Conservation (phyloP, 179 eudicot species). For the Spergularia azorica region DNA sequence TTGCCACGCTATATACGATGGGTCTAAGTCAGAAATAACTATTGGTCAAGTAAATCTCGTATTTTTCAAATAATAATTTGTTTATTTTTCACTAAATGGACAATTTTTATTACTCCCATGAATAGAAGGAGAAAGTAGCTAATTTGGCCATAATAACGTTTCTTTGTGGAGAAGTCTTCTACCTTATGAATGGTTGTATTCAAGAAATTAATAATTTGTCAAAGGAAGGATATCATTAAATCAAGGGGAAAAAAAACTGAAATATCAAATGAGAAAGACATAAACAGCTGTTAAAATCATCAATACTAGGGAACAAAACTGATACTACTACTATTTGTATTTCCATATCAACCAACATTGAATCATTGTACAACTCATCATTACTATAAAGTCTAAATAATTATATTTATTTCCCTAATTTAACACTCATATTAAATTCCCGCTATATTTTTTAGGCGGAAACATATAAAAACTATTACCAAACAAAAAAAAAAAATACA, state of each 20-base stretch:
- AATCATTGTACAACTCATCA: conserved; percentile 32
- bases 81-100: too few relatives aligned
- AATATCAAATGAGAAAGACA: neutral
- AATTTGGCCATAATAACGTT: too few relatives aligned
- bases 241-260: neutral
- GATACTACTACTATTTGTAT: neutral
- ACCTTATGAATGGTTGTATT: too few relatives aligned
- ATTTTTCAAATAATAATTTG: too few relatives aligned
- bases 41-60: too few relatives aligned
- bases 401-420: conserved; percentile 10
- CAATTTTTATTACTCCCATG: too few relatives aligned
- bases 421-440: conserved; percentile 15
- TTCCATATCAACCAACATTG: conserved; percentile 27
- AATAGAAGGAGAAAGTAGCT: too few relatives aligned
- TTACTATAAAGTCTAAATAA: conserved; percentile 4
- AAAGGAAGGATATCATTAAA: neutral
- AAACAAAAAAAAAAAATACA: neutral
- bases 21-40: too few relatives aligned
- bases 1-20: too few relatives aligned
- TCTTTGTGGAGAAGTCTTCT: too few relatives aligned
- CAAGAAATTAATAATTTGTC: too few relatives aligned
- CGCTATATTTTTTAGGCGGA: conserved; percentile 15
- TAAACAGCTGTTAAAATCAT: neutral
- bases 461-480: neutral
- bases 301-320: conserved; percentile 10